Evolutionary conservation across 495 filamentous ascomycete species (phyloP).

Genomic region (Penicillium ochrochloron): DNA sequence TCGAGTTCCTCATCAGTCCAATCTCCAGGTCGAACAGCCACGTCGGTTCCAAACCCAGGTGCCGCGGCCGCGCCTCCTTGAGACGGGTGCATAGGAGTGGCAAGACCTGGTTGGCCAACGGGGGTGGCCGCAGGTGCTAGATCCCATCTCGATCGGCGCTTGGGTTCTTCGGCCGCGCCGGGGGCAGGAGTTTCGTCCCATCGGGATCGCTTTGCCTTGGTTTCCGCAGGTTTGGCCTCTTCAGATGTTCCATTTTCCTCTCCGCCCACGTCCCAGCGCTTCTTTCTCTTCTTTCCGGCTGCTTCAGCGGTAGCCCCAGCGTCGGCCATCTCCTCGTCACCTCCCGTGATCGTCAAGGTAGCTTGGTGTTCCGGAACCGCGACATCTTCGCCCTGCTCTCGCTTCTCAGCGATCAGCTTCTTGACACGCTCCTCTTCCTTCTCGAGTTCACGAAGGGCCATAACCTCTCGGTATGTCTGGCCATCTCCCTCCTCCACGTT

Average conservation of each 20-base stretch:
- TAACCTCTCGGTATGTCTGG: slow-evolving; percentile 87
- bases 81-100: slow-evolving; percentile 84
- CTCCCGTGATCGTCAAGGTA: slow-evolving; percentile 67
- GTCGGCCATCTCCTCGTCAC: slow-evolving; percentile 73
- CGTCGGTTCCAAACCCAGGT: slow-evolving; percentile 76
- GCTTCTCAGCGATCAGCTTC: slow-evolving; percentile 78
- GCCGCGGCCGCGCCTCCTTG: slow-evolving; percentile 61
- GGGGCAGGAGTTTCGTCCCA: slow-evolving; percentile 88
- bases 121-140: slow-evolving; percentile 83
- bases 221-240: slow-evolving; percentile 47
- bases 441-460: slow-evolving; percentile 89
- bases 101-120: slow-evolving; percentile 77
- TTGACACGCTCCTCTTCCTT: slow-evolving; percentile 90
- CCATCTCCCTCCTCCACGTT: slow-evolving; percentile 67
- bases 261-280: slow-evolving; percentile 84
- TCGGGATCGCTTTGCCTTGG: slow-evolving; percentile 76
- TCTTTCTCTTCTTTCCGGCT: slow-evolving; percentile 80
- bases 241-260: slow-evolving; percentile 47
- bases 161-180: slow-evolving; percentile 58
- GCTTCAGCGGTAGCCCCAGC: slow-evolving; percentile 68
- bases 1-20: slow-evolving; percentile 95
- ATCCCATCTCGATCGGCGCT: slow-evolving; percentile 85
- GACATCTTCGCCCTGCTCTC: slow-evolving; percentile 64
- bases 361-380: slow-evolving; percentile 62
- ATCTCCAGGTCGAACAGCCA: slow-evolving; percentile 75